Percentiles rank a stretch among this genome's conserved stretches.
phyloP scores from a whole-genome alignment of 2,329 filamentous ascomycete genomes.

The Venturia nashicola region DNA sequence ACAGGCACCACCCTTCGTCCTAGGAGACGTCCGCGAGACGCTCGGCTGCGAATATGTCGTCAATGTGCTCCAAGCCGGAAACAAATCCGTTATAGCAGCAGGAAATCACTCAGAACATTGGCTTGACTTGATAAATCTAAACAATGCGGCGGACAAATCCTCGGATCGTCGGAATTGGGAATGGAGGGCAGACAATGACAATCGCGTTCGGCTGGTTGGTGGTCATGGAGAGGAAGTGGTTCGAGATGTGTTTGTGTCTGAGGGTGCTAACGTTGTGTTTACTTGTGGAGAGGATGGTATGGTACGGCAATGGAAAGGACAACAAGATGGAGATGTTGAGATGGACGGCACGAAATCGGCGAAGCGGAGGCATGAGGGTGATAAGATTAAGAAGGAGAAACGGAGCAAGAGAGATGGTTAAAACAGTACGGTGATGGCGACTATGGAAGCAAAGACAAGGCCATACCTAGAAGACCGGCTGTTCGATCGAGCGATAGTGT shows the following conservation, averaged over 20 bases:
- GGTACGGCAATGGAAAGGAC: constrained; percentile 28
- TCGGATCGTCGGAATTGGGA: constrained; percentile 2
- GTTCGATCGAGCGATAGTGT: neutral
- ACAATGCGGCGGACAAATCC: neutral
- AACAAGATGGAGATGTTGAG: constrained; percentile 7
- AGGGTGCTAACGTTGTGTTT: constrained; percentile 23
- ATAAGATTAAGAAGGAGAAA: constrained; percentile 1
- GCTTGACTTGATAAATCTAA: constrained; percentile 20
- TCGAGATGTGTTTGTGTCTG: constrained; percentile 28
- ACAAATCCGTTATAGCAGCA: constrained; percentile 49
- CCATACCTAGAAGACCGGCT: neutral
- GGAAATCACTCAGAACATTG: constrained; percentile 40
- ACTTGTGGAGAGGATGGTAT: constrained; percentile 38
- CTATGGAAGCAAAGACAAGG: neutral
- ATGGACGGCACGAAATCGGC: constrained; percentile 4
- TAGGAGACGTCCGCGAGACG: constrained; percentile 57
- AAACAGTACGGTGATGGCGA: neutral
- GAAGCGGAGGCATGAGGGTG: constrained; percentile 5
- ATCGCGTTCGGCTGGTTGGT: constrained; percentile 20
- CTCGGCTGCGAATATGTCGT: constrained; percentile 64
- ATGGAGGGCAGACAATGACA: neutral
- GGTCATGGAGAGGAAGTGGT: constrained; percentile 38
- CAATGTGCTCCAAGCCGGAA: constrained; percentile 49
- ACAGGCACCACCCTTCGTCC: constrained; percentile 32
- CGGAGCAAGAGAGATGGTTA: neutral